Base-by-base conservation (phyloP, 495 filamentous ascomycete species). In the Aspergillus diversus region DNA sequence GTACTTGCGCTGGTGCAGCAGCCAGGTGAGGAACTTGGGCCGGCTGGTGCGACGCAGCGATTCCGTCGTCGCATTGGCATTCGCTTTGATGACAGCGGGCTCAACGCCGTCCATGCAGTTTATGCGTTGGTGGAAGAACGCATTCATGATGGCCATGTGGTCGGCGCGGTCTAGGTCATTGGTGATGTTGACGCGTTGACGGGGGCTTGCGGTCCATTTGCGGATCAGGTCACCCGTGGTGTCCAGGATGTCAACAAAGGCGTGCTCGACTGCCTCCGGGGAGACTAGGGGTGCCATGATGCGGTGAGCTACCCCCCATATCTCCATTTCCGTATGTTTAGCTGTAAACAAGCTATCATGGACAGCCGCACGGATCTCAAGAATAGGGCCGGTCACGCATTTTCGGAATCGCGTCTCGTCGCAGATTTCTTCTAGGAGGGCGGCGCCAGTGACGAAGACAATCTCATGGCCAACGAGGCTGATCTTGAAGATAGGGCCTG, bases 261-360 rank as follows among this genome's bases (percentile, higher is more conserved):
- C 57, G 4, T 53, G 65, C 21, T 73, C 70, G 21, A 77, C 69
- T 2, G 76, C 79, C 17, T 69, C 57, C 16, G 74, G 69, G 5
- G 73, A 73, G 13, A 81, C 66, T 13, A 75, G 67, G 0, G 81
- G 79, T 4, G 69, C 73, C 76, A 83, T 77, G 63, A 93, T 89
- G 33, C 91, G 78, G 71, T 94, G 92, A 33, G 90, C 90, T 35
- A 91, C 77, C 9, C 81, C 85, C 91, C 91, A 94, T 58, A 79
- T 84, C n/a, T 83, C 64, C 49, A 55, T 73, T 69, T 92, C 89
- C 6, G 81, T 77, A 27, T 80, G 65, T 37, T 80, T 79, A 0
- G 90, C 90, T 0, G 89, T 91, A 75, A 93, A 94, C n/a, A 93
- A 79, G 50, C 89, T 88, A 75, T 90, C 85, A 60, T 86, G 80